Base-by-base conservation (phyloP, 495 filamentous ascomycete species). In the Lophiotrema nucula region DNA sequence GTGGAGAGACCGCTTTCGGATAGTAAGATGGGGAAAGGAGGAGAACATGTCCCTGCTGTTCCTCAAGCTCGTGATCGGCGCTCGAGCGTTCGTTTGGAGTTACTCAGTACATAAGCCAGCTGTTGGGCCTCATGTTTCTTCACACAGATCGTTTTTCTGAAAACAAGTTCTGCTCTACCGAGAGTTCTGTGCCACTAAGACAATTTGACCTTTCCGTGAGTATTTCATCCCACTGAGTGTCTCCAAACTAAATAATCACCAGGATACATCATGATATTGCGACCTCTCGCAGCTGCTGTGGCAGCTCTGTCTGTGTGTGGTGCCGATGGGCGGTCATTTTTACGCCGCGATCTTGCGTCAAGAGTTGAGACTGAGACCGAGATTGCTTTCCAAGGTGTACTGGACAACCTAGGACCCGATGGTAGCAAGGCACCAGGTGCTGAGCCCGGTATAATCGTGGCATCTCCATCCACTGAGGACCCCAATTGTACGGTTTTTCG, bases 341-440 rank as follows among this genome's bases (percentile, higher is more conserved):
- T 6, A 13, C 31, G 33, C 25, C 31, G 25, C 25, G 46, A 51
- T 15, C 47, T 58, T 42, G 4, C 41, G n/a, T 47, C 23, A 12
- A 24, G 19, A 27, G 50, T 58, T 10, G 55, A 58, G 23, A 31
- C 26, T 16, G 15, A 57, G 55, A 58, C 33, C 24, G 43, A 26
- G 11, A 43, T 58, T 18, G 13, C 55, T 12, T 22, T 58, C 1
- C 45, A 60, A 33, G 48, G 61, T 16, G 61, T 58, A 19, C 49
- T 64, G 15, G 47, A 53, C 35, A 64, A 64, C 27, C 54, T 64
- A 25, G 56, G 61, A 16, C 56, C 55, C 3, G 47, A 60, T 41
- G 61, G 61, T n/a, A 43, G 23, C 23, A 10, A 56, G 35, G 61
- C 41, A 26, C 56, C 55, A 11, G 61, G 61, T 16, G 61, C 50